Evolutionary conservation across 129 eudicot species (phyloP).

Genomic region (Flaveria trinervia): DNA sequence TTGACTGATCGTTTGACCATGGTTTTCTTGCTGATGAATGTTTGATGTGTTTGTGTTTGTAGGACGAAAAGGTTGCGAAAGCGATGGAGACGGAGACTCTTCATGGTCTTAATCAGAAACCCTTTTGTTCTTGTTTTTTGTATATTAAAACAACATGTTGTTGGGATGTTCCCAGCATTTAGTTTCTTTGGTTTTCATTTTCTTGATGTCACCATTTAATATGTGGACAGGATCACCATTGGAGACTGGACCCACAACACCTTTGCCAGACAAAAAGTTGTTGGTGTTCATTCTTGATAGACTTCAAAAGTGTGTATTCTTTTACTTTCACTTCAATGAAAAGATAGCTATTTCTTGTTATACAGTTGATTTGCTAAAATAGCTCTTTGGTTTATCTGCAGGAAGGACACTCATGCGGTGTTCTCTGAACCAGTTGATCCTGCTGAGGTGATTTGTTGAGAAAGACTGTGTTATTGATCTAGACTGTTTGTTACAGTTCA

Average conservation of each 20-base stretch:
- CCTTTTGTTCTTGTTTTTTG: conserved; percentile 26
- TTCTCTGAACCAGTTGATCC: conserved; percentile 95
- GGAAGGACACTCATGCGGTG: conserved; percentile 94
- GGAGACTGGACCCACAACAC: conserved; percentile 88
- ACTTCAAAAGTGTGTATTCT: conserved; percentile 81
- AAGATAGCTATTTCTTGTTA: conserved; percentile 24
- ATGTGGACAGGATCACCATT: conserved; percentile 79
- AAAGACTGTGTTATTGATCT: conserved; percentile 20
- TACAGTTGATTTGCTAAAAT: conserved; percentile 25
- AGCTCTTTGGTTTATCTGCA: conserved; percentile 40
- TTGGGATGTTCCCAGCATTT: conserved; percentile 38
- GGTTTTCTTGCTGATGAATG: conserved; percentile 31
- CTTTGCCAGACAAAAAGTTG: conserved; percentile 96
- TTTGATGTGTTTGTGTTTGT: conserved; percentile 46
- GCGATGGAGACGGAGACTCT: conserved; percentile 71
- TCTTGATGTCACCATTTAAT: conserved; percentile 35
- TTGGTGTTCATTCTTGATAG: conserved; percentile 93
- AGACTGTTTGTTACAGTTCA: conserved; percentile 16
- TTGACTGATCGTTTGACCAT: conserved; percentile 22
- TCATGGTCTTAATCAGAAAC: conserved; percentile 57
- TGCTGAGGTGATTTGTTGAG: conserved; percentile 57
- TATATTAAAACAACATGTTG: conserved; percentile 18
- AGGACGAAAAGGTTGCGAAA: conserved; percentile 73
- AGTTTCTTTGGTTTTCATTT: conserved; percentile 24
- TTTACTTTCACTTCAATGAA: conserved; percentile 38